Conservation (phyloP, 768 basidiomycete genomes). For the Mycena pura region DNA sequence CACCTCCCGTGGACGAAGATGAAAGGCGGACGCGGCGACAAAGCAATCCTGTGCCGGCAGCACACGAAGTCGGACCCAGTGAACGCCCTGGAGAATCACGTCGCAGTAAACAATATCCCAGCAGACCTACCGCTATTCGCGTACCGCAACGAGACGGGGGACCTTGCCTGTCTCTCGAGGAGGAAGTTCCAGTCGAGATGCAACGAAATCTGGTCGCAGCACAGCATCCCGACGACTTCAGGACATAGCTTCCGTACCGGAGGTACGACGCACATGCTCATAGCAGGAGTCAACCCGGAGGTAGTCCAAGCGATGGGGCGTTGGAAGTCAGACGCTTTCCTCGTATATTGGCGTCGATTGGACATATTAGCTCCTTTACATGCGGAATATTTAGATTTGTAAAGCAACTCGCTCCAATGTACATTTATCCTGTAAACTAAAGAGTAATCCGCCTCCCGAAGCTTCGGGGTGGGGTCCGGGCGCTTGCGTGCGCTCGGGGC, state of each 20-base stretch:
- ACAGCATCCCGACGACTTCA: background rate
- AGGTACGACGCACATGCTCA: conserved; percentile 32
- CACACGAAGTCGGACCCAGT: conserved; percentile 1
- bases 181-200: conserved; percentile 16
- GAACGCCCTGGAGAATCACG: background rate
- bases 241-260: conserved; percentile 38
- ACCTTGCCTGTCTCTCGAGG: conserved; percentile 12
- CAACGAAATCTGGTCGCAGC: conserved; percentile 26
- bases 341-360: conserved; percentile 6
- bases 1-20: background rate
- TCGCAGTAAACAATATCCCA: background rate
- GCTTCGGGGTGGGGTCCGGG: too few relatives aligned
- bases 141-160: background rate
- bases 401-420: too few relatives aligned
- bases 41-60: background rate
- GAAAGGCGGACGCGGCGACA: background rate
- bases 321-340: conserved; percentile 11
- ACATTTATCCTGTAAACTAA: too few relatives aligned
- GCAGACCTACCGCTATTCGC: conserved; percentile 4
- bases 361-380: background rate
- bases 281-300: conserved; percentile 2
- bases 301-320: conserved; percentile 11
- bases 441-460: too few relatives aligned
- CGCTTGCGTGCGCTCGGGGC: too few relatives aligned
- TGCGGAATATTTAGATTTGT: too few relatives aligned